Conservation (phyloP, 129 eudicot genomes). For the Dittrichia graveolens region DNA sequence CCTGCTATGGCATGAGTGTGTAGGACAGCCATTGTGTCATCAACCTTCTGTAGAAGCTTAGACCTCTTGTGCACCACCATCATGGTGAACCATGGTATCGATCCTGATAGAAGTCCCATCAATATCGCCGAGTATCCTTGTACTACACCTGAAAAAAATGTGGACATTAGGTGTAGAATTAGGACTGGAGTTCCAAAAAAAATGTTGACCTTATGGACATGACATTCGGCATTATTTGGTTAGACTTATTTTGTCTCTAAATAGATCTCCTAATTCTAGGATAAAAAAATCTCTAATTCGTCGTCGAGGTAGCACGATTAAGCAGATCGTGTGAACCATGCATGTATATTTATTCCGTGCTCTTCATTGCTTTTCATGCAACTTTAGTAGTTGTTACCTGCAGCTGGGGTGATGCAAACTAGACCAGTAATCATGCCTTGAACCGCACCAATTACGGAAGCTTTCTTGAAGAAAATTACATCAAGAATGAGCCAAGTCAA, state of each 20-base stretch:
- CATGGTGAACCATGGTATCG: constrained; percentile 25
- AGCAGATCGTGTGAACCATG: too few species aligned
- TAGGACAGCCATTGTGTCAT: constrained; percentile 22
- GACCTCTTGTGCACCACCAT: constrained; percentile 18
- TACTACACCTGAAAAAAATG: constrained; percentile 4
- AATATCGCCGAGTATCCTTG: constrained; percentile 19
- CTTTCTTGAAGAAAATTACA: constrained; percentile 13
- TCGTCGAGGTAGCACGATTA: too few species aligned
- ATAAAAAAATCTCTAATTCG: too few species aligned
- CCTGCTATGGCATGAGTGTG: constrained; percentile 19
- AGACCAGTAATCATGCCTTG: constrained; percentile 26
- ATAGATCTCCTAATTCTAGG: too few species aligned
- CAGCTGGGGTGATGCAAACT: constrained; percentile 19
- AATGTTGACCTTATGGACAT: too few species aligned
- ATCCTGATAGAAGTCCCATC: constrained; percentile 10
- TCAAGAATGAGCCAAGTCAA: constrained; percentile 23
- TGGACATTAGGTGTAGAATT: too few species aligned
- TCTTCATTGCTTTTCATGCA: too few species aligned
- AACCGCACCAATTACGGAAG: constrained; percentile 19
- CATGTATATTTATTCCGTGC: too few species aligned
- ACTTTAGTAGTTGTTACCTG: background rate
- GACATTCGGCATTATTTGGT: too few species aligned
- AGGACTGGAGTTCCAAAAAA: too few species aligned
- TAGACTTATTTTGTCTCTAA: too few species aligned
- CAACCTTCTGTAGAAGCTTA: constrained; percentile 17